Conservation (phyloP, 805 yeast genomes). For the Yarrowia bubula region DNA sequence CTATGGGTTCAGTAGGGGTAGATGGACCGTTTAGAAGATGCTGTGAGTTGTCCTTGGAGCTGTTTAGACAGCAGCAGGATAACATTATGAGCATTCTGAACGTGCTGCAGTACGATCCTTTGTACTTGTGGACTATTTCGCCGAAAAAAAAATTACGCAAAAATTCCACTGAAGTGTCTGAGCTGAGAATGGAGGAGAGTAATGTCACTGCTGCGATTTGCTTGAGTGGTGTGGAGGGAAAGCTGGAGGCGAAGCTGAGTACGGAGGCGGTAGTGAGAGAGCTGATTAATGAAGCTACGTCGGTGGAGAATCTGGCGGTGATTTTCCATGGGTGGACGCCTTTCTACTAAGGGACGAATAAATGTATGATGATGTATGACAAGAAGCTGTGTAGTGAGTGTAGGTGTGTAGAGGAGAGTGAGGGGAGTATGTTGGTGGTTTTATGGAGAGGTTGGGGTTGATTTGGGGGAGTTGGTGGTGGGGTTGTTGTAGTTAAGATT, state of each 20-base stretch:
- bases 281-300: slow-evolving; percentile 72
- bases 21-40: slow-evolving; percentile 72
- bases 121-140: slow-evolving; percentile 72
- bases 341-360: neutral
- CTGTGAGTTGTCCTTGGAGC: slow-evolving; percentile 70
- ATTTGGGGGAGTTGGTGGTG: too few species aligned
- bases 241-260: slow-evolving; percentile 70
- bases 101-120: slow-evolving; percentile 86
- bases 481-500: too few species aligned
- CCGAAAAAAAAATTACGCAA: slow-evolving; percentile 53
- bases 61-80: slow-evolving; percentile 61
- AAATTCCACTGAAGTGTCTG: neutral
- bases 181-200: neutral
- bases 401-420: too few species aligned
- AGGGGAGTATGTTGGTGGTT: too few species aligned
- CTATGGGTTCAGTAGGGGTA: slow-evolving; percentile 83
- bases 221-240: slow-evolving; percentile 64
- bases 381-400: too few species aligned
- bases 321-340: slow-evolving; percentile 74
- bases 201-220: slow-evolving; percentile 47
- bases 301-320: slow-evolving; percentile 62
- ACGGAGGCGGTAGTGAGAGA: slow-evolving; percentile 83
- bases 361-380: neutral
- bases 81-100: slow-evolving; percentile 78
- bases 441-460: too few species aligned